Conservation (phyloP, 257 asterid genomes). For the Gynochthodes officinalis region DNA sequence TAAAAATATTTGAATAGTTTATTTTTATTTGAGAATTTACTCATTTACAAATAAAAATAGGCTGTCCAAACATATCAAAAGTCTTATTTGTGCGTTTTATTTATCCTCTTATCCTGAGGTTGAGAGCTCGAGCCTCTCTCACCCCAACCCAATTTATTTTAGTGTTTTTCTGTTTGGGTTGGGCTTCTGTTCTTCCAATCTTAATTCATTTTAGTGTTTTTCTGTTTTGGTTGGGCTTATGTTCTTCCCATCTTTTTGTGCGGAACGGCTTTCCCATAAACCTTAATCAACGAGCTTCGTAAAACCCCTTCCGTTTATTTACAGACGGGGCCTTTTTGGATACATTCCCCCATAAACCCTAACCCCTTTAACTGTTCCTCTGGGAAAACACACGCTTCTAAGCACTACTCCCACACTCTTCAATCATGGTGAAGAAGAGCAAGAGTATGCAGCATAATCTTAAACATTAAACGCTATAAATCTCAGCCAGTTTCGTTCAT, state of each 20-base stretch:
- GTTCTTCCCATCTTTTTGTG: no score
- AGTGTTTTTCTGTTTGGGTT: neutral
- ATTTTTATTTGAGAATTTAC: no score
- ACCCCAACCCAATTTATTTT: conserved; percentile 41
- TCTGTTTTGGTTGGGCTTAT: neutral
- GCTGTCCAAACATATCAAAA: no score
- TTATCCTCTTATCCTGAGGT: conserved; percentile 91
- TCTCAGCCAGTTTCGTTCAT: neutral
- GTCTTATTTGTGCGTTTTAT: no score
- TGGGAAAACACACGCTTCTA: neutral
- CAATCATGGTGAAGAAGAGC: conserved; percentile 74
- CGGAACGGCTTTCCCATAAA: no score
- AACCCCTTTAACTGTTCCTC: neutral
- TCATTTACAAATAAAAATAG: no score
- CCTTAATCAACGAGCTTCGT: no score
- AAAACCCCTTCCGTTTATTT: no score
- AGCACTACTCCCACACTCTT: neutral
- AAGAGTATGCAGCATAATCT: conserved; percentile 43
- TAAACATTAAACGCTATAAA: neutral
- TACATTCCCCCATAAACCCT: conserved; percentile 6
- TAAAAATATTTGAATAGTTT: no score
- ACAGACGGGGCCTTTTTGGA: no score
- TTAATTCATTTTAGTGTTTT: no score
- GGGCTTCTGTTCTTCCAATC: neutral
- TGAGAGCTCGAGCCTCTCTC: conserved; percentile 98